A percentile compares a stretch with the other conserved stretches of the same genome.
Conservation (phyloP, 352 stramenopile species). For the Globisporangium carolinianum region DNA sequence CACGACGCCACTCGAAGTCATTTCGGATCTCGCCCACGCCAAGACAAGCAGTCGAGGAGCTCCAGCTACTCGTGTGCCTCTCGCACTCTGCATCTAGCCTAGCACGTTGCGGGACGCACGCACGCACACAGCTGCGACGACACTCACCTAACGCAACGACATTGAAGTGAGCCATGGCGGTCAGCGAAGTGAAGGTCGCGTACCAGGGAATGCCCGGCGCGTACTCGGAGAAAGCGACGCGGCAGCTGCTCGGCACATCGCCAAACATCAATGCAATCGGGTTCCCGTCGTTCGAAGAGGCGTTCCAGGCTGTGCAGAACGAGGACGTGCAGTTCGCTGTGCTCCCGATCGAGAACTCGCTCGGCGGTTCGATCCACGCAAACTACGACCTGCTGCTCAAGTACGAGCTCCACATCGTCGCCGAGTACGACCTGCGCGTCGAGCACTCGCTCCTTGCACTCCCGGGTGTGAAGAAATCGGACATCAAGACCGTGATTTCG, state of each 20-base stretch:
- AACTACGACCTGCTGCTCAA: slow-evolving; percentile 89
- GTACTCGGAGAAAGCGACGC: slow-evolving; percentile 96
- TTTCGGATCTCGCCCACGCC: too few relatives aligned
- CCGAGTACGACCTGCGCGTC: slow-evolving; percentile 67
- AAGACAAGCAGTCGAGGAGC: too few relatives aligned
- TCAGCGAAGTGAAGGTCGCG: slow-evolving; percentile 78
- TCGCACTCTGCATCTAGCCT: too few relatives aligned
- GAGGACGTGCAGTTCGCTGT: slow-evolving; percentile 91
- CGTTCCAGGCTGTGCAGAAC: slow-evolving; percentile 46
- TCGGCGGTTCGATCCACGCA: slow-evolving; percentile 93
- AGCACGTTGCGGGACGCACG: not conserved
- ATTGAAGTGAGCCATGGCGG: slow-evolving; percentile 9
- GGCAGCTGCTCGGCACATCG: slow-evolving; percentile 82
- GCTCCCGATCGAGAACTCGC: slow-evolving; percentile 93
- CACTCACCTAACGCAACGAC: not conserved
- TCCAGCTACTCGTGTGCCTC: too few relatives aligned
- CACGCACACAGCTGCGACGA: not conserved
- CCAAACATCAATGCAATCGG: slow-evolving; percentile 60
- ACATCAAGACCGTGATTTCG: slow-evolving; percentile 95
- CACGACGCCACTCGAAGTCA: too few relatives aligned
- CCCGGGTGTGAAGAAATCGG: slow-evolving; percentile 70
- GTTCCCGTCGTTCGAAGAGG: slow-evolving; percentile 47
- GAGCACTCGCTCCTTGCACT: slow-evolving; percentile 92
- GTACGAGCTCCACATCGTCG: slow-evolving; percentile 61
- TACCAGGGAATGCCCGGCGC: slow-evolving; percentile 96